These are phyloP conservation scores for Aspergillus viridinutans DNA, from an alignment of 2,329 filamentous ascomycete genomes.

Conservation along the genomic window DNA sequence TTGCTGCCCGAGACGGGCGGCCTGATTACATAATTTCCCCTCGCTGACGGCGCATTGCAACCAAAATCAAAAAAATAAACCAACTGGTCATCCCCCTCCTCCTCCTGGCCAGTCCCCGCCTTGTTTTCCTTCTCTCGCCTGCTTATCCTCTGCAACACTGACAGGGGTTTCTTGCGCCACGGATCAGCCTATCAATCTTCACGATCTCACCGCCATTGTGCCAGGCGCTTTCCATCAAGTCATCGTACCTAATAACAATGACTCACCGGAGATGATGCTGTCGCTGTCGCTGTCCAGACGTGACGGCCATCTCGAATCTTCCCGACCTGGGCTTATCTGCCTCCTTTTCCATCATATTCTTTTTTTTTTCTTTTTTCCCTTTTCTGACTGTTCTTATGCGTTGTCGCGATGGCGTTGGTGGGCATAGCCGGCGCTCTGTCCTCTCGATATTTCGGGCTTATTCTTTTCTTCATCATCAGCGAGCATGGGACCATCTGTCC, in stretches of 20 bases:
- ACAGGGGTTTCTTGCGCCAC: constrained; percentile 3
- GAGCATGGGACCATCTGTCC: constrained; percentile 1
- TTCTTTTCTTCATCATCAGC: background rate
- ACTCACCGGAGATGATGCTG: background rate
- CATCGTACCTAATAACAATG: background rate
- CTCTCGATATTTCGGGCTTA: constrained; percentile 1
- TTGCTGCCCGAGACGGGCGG: constrained; percentile 1
- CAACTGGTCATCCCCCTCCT: too few relatives aligned
- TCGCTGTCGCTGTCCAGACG: too few relatives aligned
- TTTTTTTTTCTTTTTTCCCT: constrained; percentile 8
- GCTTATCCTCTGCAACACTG: constrained; percentile 4
- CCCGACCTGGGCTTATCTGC: too few relatives aligned
- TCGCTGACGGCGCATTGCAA: constrained; percentile 18
- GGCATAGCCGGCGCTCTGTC: constrained; percentile 1
- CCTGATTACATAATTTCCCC: constrained; percentile 18
- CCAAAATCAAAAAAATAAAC: background rate
- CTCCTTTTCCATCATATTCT: constrained; percentile 4
- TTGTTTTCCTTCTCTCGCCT: too few relatives aligned
- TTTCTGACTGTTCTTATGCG: constrained; percentile 9
- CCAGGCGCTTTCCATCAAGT: background rate
- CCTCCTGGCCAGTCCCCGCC: too few relatives aligned
- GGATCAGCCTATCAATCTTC: constrained; percentile 13
- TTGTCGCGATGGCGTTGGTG: constrained; percentile 10
- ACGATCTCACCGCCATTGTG: constrained; percentile 17
- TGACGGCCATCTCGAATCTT: too few relatives aligned